Base-by-base conservation (phyloP, 371 early-diverging fungal genomes). In the Saksenaea oblongispora region DNA sequence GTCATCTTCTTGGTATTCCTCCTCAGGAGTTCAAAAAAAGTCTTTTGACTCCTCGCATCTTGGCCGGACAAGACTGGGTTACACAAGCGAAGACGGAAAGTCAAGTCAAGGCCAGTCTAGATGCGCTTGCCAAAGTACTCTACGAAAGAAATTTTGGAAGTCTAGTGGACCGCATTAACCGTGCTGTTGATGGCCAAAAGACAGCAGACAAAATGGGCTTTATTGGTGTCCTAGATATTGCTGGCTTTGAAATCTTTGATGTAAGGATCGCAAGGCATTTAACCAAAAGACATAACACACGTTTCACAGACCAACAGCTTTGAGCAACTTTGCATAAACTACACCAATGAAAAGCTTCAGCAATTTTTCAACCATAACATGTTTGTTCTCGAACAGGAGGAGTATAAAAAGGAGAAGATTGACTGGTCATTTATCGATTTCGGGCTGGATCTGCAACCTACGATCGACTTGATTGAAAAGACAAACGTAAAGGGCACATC, bases 311-410 rank as follows among this genome's bases (percentile, higher is more conserved):
- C 84, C 62, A 99, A 99, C 81, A 92, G 93, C 67, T 99, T 99
- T 85, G 99, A 99, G 76, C 99, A 99, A 75, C 86, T 99, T 26
- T 98, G 97, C 75, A 99, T 99, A 84, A 99, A 99, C 81, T 99
- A 99, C 78, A 99, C 99, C 35, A 99, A 99, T 79, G 99, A 99
- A 76, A 95, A 95, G 66, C 89, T 99, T 13, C 99, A 99, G 77
- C 99, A 99, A 73, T 99, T 99, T 82, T 99, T 99, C 86, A 99
- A 99, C 81, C 99, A 99, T 79, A 96, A 98, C 74, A 99, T 99
- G 99, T 99, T 99, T 84, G 92, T 95, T 37, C 83, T 98, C 14
- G 99, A 99, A 80, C 99, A 99, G 75, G 97, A 98, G 74, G 98
- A 99, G 72, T 99, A 99, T 84, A 81, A 89, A 65, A 87, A 88